phyloP scores from a whole-genome alignment of 2,329 filamentous ascomycete species.

The Stachybotrys elegans region DNA sequence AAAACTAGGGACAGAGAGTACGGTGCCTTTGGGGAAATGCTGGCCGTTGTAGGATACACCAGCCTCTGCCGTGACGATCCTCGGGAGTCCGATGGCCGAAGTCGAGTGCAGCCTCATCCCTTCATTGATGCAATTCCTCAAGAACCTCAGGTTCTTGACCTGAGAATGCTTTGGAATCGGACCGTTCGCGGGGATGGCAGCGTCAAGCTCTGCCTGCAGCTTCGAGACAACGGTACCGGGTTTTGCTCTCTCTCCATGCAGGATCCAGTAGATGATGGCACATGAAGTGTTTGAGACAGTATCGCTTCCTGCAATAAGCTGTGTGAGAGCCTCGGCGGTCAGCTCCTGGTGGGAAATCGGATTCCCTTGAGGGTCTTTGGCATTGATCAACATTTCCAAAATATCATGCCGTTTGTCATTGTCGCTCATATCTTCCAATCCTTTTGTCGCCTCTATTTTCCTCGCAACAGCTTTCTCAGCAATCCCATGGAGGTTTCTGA shows the following conservation, averaged over 20 bases:
- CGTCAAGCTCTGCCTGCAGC: conserved; percentile 9
- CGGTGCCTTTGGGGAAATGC: conserved; percentile 10
- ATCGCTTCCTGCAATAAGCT: conserved; percentile 12
- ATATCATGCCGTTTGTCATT: conserved; percentile 6
- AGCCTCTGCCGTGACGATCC: conserved; percentile 7
- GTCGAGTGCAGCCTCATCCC: conserved; percentile 10
- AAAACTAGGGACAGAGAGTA: conserved; percentile 8
- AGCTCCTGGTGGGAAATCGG: conserved; percentile 9
- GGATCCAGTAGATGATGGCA: conserved; percentile 10
- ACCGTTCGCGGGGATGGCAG: conserved; percentile 4
- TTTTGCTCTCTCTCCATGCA: conserved; percentile 7
- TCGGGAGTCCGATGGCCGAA: conserved; percentile 9
- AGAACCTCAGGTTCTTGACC: conserved; percentile 8
- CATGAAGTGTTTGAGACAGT: conserved; percentile 10
- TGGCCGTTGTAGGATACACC: conserved; percentile 7
- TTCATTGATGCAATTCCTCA: conserved; percentile 10
- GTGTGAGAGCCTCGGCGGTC: conserved; percentile 9
- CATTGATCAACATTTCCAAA: conserved; percentile 7
- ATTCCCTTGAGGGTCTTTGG: conserved; percentile 7
- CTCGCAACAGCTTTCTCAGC: no score
- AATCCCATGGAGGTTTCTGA: no score
- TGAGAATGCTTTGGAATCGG: conserved; percentile 5
- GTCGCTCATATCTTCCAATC: no score
- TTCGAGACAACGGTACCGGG: conserved; percentile 6
- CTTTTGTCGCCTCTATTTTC: no score